phyloP scores from a whole-genome alignment of 2,329 filamentous ascomycete species.

The Chrysoporthe cubensis region DNA sequence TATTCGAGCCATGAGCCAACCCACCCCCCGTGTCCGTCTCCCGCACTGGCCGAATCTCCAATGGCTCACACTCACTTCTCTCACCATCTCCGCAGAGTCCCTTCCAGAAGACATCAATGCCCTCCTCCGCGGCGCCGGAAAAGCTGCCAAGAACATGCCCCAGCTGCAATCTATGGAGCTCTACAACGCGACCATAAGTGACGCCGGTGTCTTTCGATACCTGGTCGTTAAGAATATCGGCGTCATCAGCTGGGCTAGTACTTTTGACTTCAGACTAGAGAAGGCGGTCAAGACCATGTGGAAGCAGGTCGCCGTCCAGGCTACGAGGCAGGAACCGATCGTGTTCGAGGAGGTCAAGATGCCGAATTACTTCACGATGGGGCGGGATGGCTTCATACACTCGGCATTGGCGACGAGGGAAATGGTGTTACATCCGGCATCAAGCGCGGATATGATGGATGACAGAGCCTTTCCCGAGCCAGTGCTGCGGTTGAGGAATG shows the following conservation, averaged over 20 bases:
- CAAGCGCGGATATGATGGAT: conserved; percentile 25
- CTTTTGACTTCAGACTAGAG: conserved; percentile 28
- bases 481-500: conserved; percentile 16
- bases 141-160: conserved; percentile 36
- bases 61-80: conserved; percentile 34
- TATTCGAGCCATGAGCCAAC: conserved; percentile 8
- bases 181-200: conserved; percentile 33
- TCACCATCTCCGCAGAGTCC: conserved; percentile 29
- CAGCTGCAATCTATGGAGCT: conserved; percentile 34
- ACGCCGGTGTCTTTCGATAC: conserved; percentile 36
- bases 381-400: conserved; percentile 28
- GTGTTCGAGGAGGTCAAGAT: conserved; percentile 26
- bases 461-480: conserved; percentile 21
- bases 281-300: conserved; percentile 23
- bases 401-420: conserved; percentile 26
- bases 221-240: conserved; percentile 24
- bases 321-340: conserved; percentile 21
- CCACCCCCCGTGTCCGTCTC: conserved; percentile 1
- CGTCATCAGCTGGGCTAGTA: conserved; percentile 29
- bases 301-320: conserved; percentile 23
- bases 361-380: conserved; percentile 10
- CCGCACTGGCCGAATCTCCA: conserved; percentile 34
- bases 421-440: conserved; percentile 23
- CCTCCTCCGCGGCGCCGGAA: conserved; percentile 32
- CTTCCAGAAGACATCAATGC: conserved; percentile 32